Conservation (phyloP, 2,329 filamentous ascomycete species). For the Fusarium illudens region DNA sequence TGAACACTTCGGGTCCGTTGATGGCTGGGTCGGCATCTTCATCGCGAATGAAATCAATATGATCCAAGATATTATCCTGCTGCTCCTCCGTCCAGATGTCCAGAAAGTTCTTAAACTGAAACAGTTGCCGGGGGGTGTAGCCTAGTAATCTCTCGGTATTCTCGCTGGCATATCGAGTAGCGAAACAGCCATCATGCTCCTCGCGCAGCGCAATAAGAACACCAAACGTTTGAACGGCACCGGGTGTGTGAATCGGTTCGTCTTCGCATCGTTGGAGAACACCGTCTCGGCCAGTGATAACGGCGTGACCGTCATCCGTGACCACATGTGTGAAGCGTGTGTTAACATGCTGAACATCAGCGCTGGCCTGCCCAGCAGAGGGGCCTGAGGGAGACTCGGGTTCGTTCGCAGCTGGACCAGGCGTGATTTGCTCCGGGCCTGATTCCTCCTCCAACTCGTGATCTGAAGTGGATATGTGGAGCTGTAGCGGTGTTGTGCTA, state of each 20-base stretch:
- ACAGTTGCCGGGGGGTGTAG: conserved; percentile 79
- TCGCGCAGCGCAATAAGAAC: conserved; percentile 78
- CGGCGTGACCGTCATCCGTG: conserved; percentile 79
- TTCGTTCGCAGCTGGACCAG: conserved; percentile 1
- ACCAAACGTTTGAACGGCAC: conserved; percentile 83
- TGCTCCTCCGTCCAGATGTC: conserved; percentile 87
- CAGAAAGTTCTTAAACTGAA: conserved; percentile 77
- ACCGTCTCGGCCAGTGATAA: conserved; percentile 81
- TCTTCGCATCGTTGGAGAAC: conserved; percentile 85
- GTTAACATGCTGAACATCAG: conserved; percentile 64
- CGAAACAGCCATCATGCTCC: conserved; percentile 71
- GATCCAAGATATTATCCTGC: conserved; percentile 82
- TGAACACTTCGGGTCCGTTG: conserved; percentile 88
- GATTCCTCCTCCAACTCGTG: conserved; percentile 46
- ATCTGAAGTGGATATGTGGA: conserved; percentile 47
- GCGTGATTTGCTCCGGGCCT: conserved; percentile 1
- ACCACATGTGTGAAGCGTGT: conserved; percentile 80
- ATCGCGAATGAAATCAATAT: conserved; percentile 87
- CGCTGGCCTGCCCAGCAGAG: conserved; percentile 35
- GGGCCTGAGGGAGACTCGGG: conserved; percentile 22
- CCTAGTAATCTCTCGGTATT: conserved; percentile 80
- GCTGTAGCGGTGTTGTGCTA: conserved; percentile 44
- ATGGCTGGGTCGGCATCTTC: conserved; percentile 77
- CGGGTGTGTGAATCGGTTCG: conserved; percentile 88
- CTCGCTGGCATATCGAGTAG: conserved; percentile 80